Evolutionary conservation across 2,329 filamentous ascomycete genomes (phyloP), one percentile per base, ranked within the genome.

Genomic region (Colletotrichum sp.): DNA sequence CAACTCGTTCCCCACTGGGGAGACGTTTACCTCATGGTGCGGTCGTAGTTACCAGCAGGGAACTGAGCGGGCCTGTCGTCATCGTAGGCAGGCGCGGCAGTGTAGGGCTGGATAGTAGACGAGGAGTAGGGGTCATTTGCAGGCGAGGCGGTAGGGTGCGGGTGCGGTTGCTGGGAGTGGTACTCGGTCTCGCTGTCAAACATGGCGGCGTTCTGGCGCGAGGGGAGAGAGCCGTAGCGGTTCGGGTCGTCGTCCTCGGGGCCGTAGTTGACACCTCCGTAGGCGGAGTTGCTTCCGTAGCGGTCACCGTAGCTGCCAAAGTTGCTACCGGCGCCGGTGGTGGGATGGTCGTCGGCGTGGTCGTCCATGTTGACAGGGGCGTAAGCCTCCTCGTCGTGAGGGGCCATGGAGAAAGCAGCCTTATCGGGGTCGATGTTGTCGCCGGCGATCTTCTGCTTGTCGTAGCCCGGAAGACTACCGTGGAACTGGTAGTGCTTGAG

Each of bases 341-440:
- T 83, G 55, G 80, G 82, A 75, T 84, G 81, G 77, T 85, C 83
- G 75, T 83, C 81, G 77, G 84, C 83, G 77, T 91, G 87, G 79
- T 92, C 89, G 73, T 90, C 87, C 84, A 88, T 86, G 82, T 92
- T 88, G 77, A 93, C 88, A 16, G 90, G 90, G 67, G 92, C 90
- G 80, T 94, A 94, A 59, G 90, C 89, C 80, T 93, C 92, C 78
- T 94, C 92, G 79, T 92, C 91, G 80, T 92, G 90, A n/a, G 91
- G 91, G 16, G 90, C 91, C 83, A 92, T 92, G 72, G 91, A 93
- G 85, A 94, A 94, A 76, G 92, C 92, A 32, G 92, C 92, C 86
- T 93, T 93, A 83, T 94, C 92, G 1, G 92, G 92, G 82, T 94
- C 92, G 79, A 93, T 93, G 85, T 91, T 90, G 79, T 87, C 84